Evolutionary conservation across 225 moss, liverwort and hornwort genomes (phyloP).

Genomic region (Straminergon stramineum): DNA sequence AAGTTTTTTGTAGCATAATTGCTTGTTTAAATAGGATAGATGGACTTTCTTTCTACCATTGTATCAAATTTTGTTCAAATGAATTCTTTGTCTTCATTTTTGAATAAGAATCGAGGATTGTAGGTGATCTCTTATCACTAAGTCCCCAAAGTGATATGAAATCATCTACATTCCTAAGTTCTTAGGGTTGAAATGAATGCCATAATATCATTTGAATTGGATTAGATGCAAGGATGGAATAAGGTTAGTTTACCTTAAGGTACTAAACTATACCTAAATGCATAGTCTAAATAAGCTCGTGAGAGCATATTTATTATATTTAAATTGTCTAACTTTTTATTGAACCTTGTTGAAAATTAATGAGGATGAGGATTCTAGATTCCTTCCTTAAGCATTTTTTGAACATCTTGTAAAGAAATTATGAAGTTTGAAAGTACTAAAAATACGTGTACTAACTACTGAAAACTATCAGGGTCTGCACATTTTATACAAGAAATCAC

Average conservation of each 20-base stretch:
- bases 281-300: neutral
- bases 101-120: neutral
- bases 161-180: neutral
- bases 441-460: neutral
- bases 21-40: neutral
- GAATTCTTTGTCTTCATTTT: neutral
- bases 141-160: neutral
- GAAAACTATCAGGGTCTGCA: neutral
- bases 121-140: neutral
- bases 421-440: neutral
- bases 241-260: neutral
- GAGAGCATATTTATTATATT: neutral
- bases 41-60: neutral
- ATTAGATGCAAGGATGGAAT: neutral
- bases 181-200: neutral
- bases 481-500: neutral
- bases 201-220: neutral
- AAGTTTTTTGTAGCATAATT: no score
- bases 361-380: fast-evolving
- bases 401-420: neutral
- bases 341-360: neutral
- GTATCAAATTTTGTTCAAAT: neutral
- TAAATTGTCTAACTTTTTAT: neutral
- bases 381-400: neutral
- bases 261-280: neutral